Evolutionary conservation across 495 filamentous ascomycete genomes (phyloP).

Genomic region (Penicillium silybi): DNA sequence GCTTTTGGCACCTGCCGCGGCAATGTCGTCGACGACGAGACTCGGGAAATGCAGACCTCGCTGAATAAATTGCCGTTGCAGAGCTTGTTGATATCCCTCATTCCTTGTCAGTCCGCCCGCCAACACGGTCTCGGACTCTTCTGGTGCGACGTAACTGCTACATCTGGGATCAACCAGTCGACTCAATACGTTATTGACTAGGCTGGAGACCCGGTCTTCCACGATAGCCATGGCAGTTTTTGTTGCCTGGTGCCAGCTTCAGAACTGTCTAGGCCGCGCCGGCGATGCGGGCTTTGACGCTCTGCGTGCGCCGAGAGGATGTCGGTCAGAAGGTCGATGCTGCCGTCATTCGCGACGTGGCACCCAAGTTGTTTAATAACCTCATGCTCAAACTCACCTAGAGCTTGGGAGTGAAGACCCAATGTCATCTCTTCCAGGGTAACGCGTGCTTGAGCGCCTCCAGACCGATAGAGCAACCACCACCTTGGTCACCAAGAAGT

Average conservation of each 20-base stretch:
- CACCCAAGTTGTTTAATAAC: slow-evolving; percentile 13
- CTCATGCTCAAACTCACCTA: slow-evolving; percentile 12
- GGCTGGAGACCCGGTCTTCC: slow-evolving; percentile 6
- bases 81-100: slow-evolving; percentile 10
- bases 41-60: slow-evolving; percentile 6
- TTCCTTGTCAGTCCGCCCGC: slow-evolving; percentile 27
- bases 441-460: slow-evolving; percentile 24
- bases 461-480: slow-evolving; percentile 33
- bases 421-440: slow-evolving; percentile 16
- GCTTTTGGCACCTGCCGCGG: neutral
- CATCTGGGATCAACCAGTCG: slow-evolving; percentile 17
- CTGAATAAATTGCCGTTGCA: slow-evolving; percentile 5
- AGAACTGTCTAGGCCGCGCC: slow-evolving; percentile 20
- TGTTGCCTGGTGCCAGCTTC: neutral
- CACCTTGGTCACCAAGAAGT: slow-evolving; percentile 35
- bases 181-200: slow-evolving; percentile 19
- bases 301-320: slow-evolving; percentile 12
- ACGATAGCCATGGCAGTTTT: slow-evolving; percentile 18
- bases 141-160: slow-evolving; percentile 9
- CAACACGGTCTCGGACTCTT: slow-evolving; percentile 18
- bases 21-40: slow-evolving; percentile 15
- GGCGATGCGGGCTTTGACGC: slow-evolving; percentile 23
- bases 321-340: slow-evolving; percentile 19
- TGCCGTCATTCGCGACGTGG: neutral
- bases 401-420: neutral